These are phyloP conservation scores for Tubosaeta sp. DNA, from an alignment of 768 basidiomycete genomes.

Conservation along the genomic window DNA sequence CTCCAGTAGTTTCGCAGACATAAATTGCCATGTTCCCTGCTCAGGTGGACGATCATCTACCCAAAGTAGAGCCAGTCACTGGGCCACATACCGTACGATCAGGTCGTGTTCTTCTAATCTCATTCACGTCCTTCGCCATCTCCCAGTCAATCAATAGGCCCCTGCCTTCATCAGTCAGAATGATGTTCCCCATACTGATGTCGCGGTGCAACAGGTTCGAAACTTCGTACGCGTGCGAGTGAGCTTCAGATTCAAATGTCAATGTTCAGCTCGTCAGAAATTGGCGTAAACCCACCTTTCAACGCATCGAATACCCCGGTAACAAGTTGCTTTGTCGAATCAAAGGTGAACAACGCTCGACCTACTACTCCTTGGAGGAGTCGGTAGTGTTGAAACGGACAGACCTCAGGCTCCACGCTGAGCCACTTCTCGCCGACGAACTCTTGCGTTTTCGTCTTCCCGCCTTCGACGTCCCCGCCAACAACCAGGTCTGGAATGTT, in stretches of 20 bases:
- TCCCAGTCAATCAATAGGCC: not conserved
- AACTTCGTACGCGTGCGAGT: slow-evolving; percentile 15
- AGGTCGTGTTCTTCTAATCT: not conserved
- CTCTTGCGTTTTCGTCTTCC: not conserved
- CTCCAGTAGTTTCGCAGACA: slow-evolving; percentile 11
- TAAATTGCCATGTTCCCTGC: not conserved
- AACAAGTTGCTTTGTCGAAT: not conserved
- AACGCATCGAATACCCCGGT: not conserved
- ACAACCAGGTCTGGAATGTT: slow-evolving; percentile 1
- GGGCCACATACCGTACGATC: not conserved
- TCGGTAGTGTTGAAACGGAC: not conserved
- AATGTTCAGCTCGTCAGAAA: not conserved
- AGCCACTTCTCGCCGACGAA: not conserved
- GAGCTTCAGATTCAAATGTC: slow-evolving; percentile 10
- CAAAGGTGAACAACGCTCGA: not conserved
- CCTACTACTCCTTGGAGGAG: not conserved
- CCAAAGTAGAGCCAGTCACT: not conserved
- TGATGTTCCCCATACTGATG: slow-evolving; percentile 11
- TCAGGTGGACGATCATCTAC: not conserved
- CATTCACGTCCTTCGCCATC: not conserved
- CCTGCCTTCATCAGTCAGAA: not conserved
- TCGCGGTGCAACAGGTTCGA: slow-evolving; percentile 23
- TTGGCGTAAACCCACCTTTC: not conserved
- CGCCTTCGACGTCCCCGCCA: not conserved
- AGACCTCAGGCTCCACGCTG: not conserved